A percentile compares a stretch with the other conserved stretches of the same genome.
Evolutionary conservation across 257 asterid genomes (phyloP).

Genomic region (Petrea volubilis): DNA sequence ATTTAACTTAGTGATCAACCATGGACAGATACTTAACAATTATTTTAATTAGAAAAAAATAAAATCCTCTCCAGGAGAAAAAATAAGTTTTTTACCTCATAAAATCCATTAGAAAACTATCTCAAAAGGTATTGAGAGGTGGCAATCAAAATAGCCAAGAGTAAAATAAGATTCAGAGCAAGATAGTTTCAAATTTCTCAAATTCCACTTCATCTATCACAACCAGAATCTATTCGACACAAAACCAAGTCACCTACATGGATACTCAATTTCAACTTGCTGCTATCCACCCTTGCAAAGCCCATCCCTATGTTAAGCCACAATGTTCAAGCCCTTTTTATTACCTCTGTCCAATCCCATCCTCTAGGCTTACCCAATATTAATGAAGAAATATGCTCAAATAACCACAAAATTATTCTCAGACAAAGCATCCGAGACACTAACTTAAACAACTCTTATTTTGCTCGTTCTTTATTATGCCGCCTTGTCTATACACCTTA

Average conservation of each 20-base stretch:
- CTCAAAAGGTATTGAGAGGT: neutral
- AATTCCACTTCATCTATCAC: neutral
- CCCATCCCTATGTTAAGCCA: neutral
- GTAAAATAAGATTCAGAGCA: neutral
- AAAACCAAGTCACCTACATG: neutral
- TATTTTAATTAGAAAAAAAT: too few relatives aligned
- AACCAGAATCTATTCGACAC: neutral
- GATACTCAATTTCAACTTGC: neutral
- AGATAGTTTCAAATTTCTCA: neutral
- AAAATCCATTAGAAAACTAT: neutral
- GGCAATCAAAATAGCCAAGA: neutral
- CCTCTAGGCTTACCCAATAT: too few relatives aligned
- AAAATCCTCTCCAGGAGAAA: neutral
- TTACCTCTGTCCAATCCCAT: too few relatives aligned
- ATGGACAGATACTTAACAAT: conserved; percentile 3
- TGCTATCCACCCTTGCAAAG: neutral
- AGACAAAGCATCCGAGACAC: neutral
- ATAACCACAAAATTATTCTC: neutral
- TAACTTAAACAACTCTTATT: neutral
- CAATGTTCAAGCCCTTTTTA: neutral
- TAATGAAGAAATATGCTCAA: neutral
- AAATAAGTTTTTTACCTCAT: neutral
- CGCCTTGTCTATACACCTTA: neutral
- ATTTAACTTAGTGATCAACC: neutral
- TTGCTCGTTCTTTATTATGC: neutral